Conservation (phyloP, 2,329 filamentous ascomycete species). For the Beauveria varroae region DNA sequence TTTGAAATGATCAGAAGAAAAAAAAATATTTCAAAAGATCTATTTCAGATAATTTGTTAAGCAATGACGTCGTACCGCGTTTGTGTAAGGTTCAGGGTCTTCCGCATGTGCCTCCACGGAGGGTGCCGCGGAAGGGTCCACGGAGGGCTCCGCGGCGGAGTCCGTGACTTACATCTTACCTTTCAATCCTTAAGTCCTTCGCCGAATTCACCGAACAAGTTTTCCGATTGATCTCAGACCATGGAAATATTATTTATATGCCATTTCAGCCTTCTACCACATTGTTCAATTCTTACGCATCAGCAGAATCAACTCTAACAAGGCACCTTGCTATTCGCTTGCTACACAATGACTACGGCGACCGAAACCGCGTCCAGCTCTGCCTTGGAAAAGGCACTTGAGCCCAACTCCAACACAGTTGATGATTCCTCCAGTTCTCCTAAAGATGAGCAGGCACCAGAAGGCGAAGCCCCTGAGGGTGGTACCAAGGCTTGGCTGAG, state of each 20-base stretch:
- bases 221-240: not conserved
- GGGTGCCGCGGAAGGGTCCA: not conserved
- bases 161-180: not conserved
- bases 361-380: not conserved
- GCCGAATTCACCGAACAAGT: not conserved
- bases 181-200: not conserved
- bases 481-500: slow-evolving; percentile 12
- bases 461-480: slow-evolving; percentile 8
- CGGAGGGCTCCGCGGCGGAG: not conserved
- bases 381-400: not conserved
- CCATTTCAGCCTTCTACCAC: not conserved
- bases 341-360: not conserved
- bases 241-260: not conserved
- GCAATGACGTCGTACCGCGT: too few relatives aligned
- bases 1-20: not conserved
- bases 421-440: not conserved
- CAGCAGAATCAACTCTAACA: not conserved
- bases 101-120: not conserved
- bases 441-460: not conserved
- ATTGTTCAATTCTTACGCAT: not conserved
- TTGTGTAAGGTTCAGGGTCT: not conserved
- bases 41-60: too few relatives aligned
- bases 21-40: not conserved
- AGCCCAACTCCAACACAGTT: not conserved
- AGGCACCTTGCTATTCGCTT: not conserved